Evolutionary conservation across 1,284 basidiomycete species (phyloP).

Genomic region (Wolfiporia cocos): DNA sequence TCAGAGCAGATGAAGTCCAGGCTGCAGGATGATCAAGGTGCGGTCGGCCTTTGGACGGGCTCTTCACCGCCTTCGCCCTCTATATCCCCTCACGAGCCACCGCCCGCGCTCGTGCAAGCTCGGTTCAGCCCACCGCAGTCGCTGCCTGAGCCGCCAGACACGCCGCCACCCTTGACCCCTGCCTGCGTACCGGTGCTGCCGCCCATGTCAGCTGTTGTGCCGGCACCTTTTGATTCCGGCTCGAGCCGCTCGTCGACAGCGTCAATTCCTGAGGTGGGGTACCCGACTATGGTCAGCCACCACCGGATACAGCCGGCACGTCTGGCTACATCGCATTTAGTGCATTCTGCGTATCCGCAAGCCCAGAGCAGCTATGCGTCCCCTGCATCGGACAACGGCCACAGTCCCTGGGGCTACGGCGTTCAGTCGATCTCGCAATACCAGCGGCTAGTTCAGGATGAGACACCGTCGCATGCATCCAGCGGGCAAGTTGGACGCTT

Average conservation of each 20-base stretch:
- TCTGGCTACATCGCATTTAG: too few relatives aligned
- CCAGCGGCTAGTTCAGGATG: too few relatives aligned
- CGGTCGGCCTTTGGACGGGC: slow-evolving; percentile 2
- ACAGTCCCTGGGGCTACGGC: slow-evolving; percentile 13
- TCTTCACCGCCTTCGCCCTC: slow-evolving; percentile 13
- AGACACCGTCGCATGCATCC: too few relatives aligned
- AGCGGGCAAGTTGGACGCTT: too few relatives aligned
- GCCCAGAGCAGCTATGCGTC: slow-evolving; percentile 8
- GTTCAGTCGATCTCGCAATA: slow-evolving; percentile 5
- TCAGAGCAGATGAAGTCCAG: background rate
- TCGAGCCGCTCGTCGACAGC: slow-evolving; percentile 14
- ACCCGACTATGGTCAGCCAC: slow-evolving; percentile 3
- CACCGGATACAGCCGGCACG: background rate
- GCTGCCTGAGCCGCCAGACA: slow-evolving; percentile 22
- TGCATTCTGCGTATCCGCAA: slow-evolving; percentile 1
- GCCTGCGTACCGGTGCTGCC: slow-evolving; percentile 13
- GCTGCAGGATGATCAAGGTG: slow-evolving; percentile 6
- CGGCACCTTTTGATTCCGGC: slow-evolving; percentile 12
- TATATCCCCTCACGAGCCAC: slow-evolving; percentile 19
- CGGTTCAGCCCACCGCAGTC: slow-evolving; percentile 6
- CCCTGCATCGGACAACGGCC: slow-evolving; percentile 6
- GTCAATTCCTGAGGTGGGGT: slow-evolving; percentile 19
- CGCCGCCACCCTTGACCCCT: slow-evolving; percentile 23
- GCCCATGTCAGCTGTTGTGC: too few relatives aligned
- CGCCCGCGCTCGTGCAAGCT: slow-evolving; percentile 14